Percentiles rank a stretch among this genome's conserved stretches.
Conservation (phyloP, 345 rosid species). For the Melaleuca alternifolia region DNA sequence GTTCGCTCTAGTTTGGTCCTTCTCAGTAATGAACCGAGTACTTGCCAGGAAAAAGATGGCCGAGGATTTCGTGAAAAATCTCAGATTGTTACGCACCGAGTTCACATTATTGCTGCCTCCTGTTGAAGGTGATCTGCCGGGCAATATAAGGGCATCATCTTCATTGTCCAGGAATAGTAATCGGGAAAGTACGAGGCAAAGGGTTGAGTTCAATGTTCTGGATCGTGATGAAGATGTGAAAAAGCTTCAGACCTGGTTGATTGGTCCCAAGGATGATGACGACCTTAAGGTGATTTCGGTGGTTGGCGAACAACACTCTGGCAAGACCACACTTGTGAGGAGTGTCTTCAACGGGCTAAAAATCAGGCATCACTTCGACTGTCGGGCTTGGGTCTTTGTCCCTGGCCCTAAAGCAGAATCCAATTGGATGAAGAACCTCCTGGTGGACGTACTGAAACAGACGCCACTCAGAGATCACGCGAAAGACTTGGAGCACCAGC, state of each 20-base stretch:
- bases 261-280: background rate
- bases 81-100: background rate
- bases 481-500: background rate
- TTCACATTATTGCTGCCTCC: background rate
- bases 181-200: background rate
- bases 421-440: background rate
- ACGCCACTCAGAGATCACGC: background rate
- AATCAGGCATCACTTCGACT: background rate
- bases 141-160: background rate
- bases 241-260: background rate
- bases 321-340: conserved; percentile 18
- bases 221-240: background rate
- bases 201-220: background rate
- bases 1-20: background rate
- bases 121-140: background rate
- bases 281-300: background rate
- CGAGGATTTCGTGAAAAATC: background rate
- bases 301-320: conserved; percentile 12
- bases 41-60: background rate
- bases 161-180: background rate
- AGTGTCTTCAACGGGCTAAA: background rate
- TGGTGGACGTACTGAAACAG: conserved; percentile 3
- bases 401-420: background rate
- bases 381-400: conserved; percentile 3
- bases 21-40: background rate